phyloP scores from a whole-genome alignment of 179 eudicot genomes.

The Heliamphora pulchella region DNA sequence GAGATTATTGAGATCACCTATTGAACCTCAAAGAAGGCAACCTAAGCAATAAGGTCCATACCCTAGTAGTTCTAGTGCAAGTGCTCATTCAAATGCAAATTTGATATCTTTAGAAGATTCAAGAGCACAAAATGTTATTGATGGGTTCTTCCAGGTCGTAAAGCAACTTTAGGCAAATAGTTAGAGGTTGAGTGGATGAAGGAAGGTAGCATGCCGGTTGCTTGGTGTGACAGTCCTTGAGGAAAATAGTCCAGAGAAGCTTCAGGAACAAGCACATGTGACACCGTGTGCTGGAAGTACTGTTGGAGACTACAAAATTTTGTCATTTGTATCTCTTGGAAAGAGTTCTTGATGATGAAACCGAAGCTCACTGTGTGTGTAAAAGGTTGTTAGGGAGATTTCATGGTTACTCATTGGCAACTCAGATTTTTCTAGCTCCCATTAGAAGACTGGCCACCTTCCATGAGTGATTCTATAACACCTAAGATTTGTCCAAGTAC shows the following conservation, averaged over 20 bases:
- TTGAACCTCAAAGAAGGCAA: slow-evolving; percentile 63
- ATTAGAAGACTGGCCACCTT: no score
- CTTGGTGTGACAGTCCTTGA: slow-evolving; percentile 31
- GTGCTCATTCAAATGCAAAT: slow-evolving; percentile 36
- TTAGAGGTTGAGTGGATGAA: slow-evolving; percentile 83
- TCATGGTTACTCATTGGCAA: no score
- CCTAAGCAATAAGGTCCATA: slow-evolving; percentile 61
- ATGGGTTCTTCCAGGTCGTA: slow-evolving; percentile 78
- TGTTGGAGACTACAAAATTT: slow-evolving; percentile 72
- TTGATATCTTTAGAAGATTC: slow-evolving; percentile 48
- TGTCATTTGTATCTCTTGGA: slow-evolving; percentile 79
- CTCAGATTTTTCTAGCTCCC: no score
- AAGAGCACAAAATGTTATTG: slow-evolving; percentile 57
- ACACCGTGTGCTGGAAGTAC: slow-evolving; percentile 69
- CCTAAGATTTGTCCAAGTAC: no score
- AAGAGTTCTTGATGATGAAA: slow-evolving; percentile 77
- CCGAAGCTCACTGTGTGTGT: slow-evolving; percentile 37
- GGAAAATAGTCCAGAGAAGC: slow-evolving; percentile 34
- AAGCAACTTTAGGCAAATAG: slow-evolving; percentile 80
- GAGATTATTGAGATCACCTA: slow-evolving; percentile 60
- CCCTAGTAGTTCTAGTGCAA: slow-evolving; percentile 50
- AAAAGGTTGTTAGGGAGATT: no score
- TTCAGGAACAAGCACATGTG: slow-evolving; percentile 64
- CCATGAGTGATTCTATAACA: no score
- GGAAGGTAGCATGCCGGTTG: slow-evolving; percentile 64